These are phyloP conservation scores for Kodamaea laetipori DNA, from an alignment of 805 yeast genomes.

Conservation along the genomic window DNA sequence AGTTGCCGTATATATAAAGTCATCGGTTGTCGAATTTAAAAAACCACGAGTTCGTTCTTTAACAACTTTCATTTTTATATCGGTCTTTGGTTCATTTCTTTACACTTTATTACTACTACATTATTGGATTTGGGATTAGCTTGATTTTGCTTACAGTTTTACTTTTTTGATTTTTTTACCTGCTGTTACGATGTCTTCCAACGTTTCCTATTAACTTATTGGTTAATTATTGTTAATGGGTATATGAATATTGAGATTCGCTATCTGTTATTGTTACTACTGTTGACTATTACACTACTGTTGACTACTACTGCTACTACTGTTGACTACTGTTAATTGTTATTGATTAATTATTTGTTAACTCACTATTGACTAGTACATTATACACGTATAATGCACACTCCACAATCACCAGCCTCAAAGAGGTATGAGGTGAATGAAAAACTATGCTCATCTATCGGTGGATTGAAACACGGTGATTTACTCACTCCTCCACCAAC, in stretches of 20 bases:
- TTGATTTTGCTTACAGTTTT: neutral
- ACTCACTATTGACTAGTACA: too few species aligned
- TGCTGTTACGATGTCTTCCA: conserved; percentile 2
- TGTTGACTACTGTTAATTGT: too few species aligned
- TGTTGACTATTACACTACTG: too few species aligned
- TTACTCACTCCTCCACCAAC: conserved; percentile 23
- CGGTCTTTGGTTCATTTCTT: conserved; percentile 5
- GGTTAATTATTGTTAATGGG: conserved; percentile 1
- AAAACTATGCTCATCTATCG: neutral
- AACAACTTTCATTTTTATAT: conserved; percentile 3
- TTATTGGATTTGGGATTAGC: conserved; percentile 1
- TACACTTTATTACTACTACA: neutral
- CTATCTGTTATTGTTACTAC: too few species aligned
- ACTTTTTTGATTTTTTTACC: neutral
- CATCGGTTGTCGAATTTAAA: neutral
- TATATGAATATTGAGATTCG: neutral
- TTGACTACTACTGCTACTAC: conserved; percentile 5
- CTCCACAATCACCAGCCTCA: conserved; percentile 10
- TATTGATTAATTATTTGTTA: too few species aligned
- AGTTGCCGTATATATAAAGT: conserved; percentile 3
- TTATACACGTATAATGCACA: too few species aligned
- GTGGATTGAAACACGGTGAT: conserved; percentile 1
- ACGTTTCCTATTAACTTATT: neutral
- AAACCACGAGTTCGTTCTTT: neutral
- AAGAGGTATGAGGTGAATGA: too few species aligned